Evolutionary conservation across 768 basidiomycete species (phyloP), one percentile per base, ranked within the genome.

Genomic region (Strobilomyces confusus): DNA sequence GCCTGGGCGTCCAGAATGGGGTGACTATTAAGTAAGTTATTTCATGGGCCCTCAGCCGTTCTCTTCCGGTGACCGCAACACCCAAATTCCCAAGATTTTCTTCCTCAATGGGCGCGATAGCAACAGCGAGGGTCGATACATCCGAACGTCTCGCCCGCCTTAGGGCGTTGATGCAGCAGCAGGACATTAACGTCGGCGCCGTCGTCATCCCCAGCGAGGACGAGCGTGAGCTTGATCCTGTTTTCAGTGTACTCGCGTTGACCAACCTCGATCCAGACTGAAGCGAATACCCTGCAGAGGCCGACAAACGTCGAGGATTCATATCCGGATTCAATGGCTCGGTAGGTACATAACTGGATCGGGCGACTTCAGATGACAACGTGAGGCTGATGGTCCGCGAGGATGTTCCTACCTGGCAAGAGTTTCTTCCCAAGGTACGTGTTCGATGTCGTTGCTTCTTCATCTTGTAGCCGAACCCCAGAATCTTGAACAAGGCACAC

Each of bases 291-390:
- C 79, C 87, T 15, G 89, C 94, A 9, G 77, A 80, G 30, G 92
- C 87, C 58, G 93, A 98, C 73, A 76, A 86, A 52, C 77, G 93
- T 52, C 80, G 95, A 23, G 89, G 81, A 0, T 98, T 82, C 73
- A 91, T 99, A 58, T 94, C 92, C 30, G 91, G 91, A 12, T 99
- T 98, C 73, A 91, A 81, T 53, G 97, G 97, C 23, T 95, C 92
- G 36, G 95, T 95, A 63, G 94, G 94, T 83, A 57, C 60, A 73
- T 64, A 52, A 50, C 48, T 56, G 17, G 36, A 33, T 9, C 33
- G 52, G 26, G 49, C 56, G 42, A 45, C 29, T 44, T 49, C 7
- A 17, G 9, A 26, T 8, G 58, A 44, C 61, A 22, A 25, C 13
- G 12, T 11, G 22, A 19, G 5, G 19, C 62, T 66, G 49, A 71